Evolutionary conservation across 2,329 filamentous ascomycete genomes (phyloP).

Genomic region (Neodidymelliopsis sp.): DNA sequence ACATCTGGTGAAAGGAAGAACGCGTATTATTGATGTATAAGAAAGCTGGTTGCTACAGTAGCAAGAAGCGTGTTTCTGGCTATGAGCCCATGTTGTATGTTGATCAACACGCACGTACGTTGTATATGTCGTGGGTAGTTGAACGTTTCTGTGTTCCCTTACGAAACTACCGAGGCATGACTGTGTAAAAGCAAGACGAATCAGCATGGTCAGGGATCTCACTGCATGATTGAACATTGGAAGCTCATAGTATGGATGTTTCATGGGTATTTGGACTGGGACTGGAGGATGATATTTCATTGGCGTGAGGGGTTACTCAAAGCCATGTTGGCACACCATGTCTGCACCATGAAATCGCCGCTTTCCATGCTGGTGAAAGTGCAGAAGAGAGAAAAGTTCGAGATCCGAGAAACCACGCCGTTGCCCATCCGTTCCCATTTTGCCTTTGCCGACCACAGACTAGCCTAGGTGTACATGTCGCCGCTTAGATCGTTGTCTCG

Average conservation of each 20-base stretch:
- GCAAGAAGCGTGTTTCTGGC: no score
- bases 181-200: no score
- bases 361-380: conserved; percentile 50
- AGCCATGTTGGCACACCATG: conserved; percentile 47
- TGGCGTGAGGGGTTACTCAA: conserved; percentile 47
- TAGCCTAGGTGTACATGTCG: conserved; percentile 32
- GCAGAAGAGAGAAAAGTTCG: conserved; percentile 49
- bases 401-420: conserved; percentile 52
- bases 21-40: no score
- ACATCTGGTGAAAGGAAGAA: no score
- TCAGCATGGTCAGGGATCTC: no score
- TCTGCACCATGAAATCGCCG: conserved; percentile 47
- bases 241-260: neutral
- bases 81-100: no score
- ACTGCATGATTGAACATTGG: no score
- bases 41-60: no score
- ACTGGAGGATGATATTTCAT: conserved; percentile 43
- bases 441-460: conserved; percentile 38
- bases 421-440: conserved; percentile 50
- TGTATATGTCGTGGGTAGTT: conserved; percentile 16
- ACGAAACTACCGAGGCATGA: no score
- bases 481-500: conserved; percentile 94
- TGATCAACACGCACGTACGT: no score
- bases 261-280: conserved; percentile 18
- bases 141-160: no score